These are phyloP conservation scores for Cystoderma amianthinum DNA, from an alignment of 768 basidiomycete species.

Conservation along the genomic window DNA sequence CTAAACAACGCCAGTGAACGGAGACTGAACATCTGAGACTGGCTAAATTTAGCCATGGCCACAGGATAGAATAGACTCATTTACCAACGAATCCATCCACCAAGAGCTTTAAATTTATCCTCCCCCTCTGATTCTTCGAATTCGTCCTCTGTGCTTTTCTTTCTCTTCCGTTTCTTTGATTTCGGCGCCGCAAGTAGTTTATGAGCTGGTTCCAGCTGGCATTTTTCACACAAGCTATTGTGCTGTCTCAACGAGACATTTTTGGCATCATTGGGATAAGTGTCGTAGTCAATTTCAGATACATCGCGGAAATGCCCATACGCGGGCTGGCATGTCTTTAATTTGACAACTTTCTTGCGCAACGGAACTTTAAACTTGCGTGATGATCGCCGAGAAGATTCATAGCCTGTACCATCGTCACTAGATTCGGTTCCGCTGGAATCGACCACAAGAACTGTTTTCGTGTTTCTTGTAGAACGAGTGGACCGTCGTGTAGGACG, in stretches of 20 bases:
- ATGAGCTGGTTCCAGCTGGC: slow-evolving; percentile 55
- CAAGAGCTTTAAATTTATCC: slow-evolving; percentile 41
- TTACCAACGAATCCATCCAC: slow-evolving; percentile 85
- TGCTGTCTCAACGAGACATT: slow-evolving; percentile 51
- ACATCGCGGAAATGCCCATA: slow-evolving; percentile 40
- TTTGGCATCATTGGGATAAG: slow-evolving; percentile 47
- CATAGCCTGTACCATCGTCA: slow-evolving; percentile 23
- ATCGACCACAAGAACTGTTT: slow-evolving; percentile 27
- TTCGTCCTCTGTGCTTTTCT: slow-evolving; percentile 35
- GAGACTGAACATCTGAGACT: slow-evolving; percentile 75
- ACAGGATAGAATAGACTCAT: slow-evolving; percentile 10
- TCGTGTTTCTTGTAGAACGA: slow-evolving; percentile 38
- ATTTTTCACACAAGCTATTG: slow-evolving; percentile 66
- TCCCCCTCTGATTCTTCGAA: slow-evolving; percentile 52
- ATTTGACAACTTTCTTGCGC: slow-evolving; percentile 13
- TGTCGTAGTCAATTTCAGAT: slow-evolving; percentile 35
- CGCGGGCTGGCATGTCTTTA: slow-evolving; percentile 23
- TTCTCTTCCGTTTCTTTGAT: slow-evolving; percentile 30
- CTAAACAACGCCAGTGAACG: slow-evolving; percentile 74
- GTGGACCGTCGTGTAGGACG: slow-evolving; percentile 32
- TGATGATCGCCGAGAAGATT: slow-evolving; percentile 1
- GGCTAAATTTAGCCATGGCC: slow-evolving; percentile 14
- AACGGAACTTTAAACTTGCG: slow-evolving; percentile 12
- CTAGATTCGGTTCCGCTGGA: slow-evolving; percentile 15
- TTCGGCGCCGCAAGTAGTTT: slow-evolving; percentile 29